Evolutionary conservation across 2,329 filamentous ascomycete species (phyloP).

Genomic region (Shiraia bambusicola): DNA sequence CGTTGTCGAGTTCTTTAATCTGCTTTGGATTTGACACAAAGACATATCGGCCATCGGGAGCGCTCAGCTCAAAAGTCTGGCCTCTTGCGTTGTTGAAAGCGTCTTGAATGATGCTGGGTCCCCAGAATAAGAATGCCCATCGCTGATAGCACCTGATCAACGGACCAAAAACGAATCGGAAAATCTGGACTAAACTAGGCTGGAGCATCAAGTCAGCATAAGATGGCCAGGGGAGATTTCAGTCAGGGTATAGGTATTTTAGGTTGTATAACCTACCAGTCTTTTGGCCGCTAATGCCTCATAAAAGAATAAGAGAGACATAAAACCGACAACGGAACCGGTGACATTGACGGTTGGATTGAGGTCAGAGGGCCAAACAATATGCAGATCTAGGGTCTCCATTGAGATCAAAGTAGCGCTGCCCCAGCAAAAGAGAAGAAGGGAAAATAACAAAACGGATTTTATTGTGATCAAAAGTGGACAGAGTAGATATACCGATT

Average conservation of each 20-base stretch:
- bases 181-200: slow-evolving; percentile 3
- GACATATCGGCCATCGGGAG: slow-evolving; percentile 17
- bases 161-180: slow-evolving; percentile 5
- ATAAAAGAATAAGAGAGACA: slow-evolving; percentile 14
- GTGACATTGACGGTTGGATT: slow-evolving; percentile 10
- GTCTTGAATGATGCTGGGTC: slow-evolving; percentile 15
- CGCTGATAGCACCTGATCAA: slow-evolving; percentile 11
- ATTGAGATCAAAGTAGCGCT: no score
- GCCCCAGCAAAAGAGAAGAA: no score
- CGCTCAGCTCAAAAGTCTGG: slow-evolving; percentile 15
- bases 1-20: slow-evolving; percentile 19
- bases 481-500: slow-evolving; percentile 8
- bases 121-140: slow-evolving; percentile 17
- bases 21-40: slow-evolving; percentile 16
- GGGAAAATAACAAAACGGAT: no score
- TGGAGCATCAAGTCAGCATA: neutral
- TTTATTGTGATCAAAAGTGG: neutral
- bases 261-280: slow-evolving; percentile 3
- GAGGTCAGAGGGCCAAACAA: slow-evolving; percentile 3
- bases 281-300: slow-evolving; percentile 10
- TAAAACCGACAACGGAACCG: slow-evolving; percentile 13
- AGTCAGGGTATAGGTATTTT: no score
- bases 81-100: slow-evolving; percentile 10
- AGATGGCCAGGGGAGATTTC: neutral
- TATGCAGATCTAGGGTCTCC: slow-evolving; percentile 5